Base-by-base conservation (phyloP, 2,329 filamentous ascomycete genomes). In the Hypocrella siamensis region DNA sequence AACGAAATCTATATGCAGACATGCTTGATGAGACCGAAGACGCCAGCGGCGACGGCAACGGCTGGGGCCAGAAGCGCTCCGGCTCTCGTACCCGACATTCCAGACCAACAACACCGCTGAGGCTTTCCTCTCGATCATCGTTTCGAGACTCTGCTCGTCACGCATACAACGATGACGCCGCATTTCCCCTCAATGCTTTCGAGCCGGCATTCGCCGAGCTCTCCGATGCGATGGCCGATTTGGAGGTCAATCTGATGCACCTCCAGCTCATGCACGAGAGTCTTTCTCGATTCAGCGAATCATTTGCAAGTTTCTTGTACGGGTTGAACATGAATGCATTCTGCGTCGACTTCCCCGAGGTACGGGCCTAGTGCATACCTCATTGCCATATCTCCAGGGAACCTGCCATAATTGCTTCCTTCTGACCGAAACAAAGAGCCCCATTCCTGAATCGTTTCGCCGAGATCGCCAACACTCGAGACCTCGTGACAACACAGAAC, bases 251-350 rank as follows among this genome's bases (percentile, higher is more conserved):
- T 54, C 85, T 96, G 63, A 84, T 93, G 78, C 85, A 94, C 52
- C 75, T 98, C 42, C 88, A 96, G 54, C 62, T 94, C 40, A 92
- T 98, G 77, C 85, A 98, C 49, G 88, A 96, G 61, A 93, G 83
- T 47, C 58, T 98, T 42, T 75, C 83, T 17, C 74, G 90, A 17
- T 98, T 98, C 56, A 88, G 79, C 54, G 90, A 98, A 64, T 92
- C 81, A 48, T 98, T 98, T 55, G 85, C 85, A 1, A 84, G 79
- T 44, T 96, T 98, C 47, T 59, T 98, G 28, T 98, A 96, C 46
- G 90, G 90, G 2, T 56, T 98, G 51, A 96, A 96, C 50, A 94
- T 98, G 86, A 96, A 94, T 54, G 90, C 90, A 2, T 98, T 96
- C 52, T 96, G 88, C 53, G 86, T 96, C 19, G 90, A 98, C 53